Base-by-base conservation (phyloP, 345 rosid genomes). In the Hypericum androsaemum region DNA sequence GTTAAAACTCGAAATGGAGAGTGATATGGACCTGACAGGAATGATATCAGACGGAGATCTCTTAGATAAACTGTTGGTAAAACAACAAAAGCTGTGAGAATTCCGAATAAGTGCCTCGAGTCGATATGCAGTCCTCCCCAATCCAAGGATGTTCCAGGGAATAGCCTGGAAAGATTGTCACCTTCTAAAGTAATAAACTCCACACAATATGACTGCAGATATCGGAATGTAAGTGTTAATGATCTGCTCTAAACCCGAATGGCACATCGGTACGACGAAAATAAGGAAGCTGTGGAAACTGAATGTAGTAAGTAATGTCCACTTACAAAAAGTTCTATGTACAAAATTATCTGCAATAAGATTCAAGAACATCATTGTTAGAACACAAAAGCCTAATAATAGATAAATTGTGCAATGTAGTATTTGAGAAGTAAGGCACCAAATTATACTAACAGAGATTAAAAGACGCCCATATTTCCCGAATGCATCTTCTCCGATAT, bases 101-200 rank as follows among this genome's bases (percentile, higher is more conserved):
- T 79, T 56, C 82, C 96, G 54, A 90, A 90, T 1, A 90, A 41
- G 71, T 87, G 98, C 65, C 52, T 48, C 16, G 95, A 74, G 59
- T 90, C 98, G 16, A 90, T 57, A 45, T 63, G 57, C 40, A 87
- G 47, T 47, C 87, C 88, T 12, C 60, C 61, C 81, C 74, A 77
- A 55, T 76, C 63, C 51, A 90, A 61, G 41, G 87, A 84, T 49
- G 75, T 68, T 41, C 95, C 84, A 22, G 96, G 96, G 66, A 90
- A 90, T 50, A 90, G 76, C 52, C 77, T 78, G 12, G 82, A 68
- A 43, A 90, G 96, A 60, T 82, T 87, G 60, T 90, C 98, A 8
- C 98, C 96, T 77, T 90, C 98, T 82, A 87, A 61, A 52, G 71
- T 87, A 60, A 90, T 87, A 59, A 87, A 82, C 57, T 87, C 98